Percentiles rank a stretch among this genome's conserved stretches.
Evolutionary conservation across 768 basidiomycete genomes (phyloP).

Genomic region (Kwoniella dejecticola): DNA sequence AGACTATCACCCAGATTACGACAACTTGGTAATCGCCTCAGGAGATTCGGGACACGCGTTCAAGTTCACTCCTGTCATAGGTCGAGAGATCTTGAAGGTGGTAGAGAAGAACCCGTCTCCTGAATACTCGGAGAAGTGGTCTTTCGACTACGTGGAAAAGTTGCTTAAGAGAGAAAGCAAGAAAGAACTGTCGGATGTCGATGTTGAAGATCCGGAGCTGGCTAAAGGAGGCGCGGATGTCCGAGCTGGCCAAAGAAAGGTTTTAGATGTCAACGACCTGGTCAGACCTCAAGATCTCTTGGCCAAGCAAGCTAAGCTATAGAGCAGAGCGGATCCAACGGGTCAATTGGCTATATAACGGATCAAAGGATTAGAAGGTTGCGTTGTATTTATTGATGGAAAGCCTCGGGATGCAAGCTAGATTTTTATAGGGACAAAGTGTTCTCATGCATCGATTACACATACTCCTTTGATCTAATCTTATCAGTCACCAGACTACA

Average conservation of each 20-base stretch:
- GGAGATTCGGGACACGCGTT: constrained; percentile 66
- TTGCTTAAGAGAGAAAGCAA: constrained; percentile 4
- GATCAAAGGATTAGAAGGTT: no score
- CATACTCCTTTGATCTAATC: no score
- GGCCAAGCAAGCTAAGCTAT: constrained; percentile 5
- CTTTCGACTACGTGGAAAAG: constrained; percentile 57
- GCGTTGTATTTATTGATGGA: no score
- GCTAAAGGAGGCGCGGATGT: constrained; percentile 39
- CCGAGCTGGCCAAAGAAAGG: constrained; percentile 31
- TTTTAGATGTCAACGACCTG: constrained; percentile 44
- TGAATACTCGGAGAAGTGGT: constrained; percentile 64
- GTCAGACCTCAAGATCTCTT: constrained; percentile 38
- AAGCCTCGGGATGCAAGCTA: no score
- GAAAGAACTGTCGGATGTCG: constrained; percentile 13
- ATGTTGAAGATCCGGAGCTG: constrained; percentile 5
- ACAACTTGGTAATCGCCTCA: constrained; percentile 74
- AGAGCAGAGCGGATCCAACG: not conserved
- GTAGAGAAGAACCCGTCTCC: constrained; percentile 68
- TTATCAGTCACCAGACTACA: no score
- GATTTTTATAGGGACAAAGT: no score
- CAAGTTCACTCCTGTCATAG: constrained; percentile 85
- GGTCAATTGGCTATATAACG: no score
- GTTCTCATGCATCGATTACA: no score
- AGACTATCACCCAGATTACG: constrained; percentile 64
- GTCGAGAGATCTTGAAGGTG: constrained; percentile 71